These are phyloP conservation scores for Mentha longifolia DNA, from an alignment of 257 asterid species.

Conservation along the genomic window DNA sequence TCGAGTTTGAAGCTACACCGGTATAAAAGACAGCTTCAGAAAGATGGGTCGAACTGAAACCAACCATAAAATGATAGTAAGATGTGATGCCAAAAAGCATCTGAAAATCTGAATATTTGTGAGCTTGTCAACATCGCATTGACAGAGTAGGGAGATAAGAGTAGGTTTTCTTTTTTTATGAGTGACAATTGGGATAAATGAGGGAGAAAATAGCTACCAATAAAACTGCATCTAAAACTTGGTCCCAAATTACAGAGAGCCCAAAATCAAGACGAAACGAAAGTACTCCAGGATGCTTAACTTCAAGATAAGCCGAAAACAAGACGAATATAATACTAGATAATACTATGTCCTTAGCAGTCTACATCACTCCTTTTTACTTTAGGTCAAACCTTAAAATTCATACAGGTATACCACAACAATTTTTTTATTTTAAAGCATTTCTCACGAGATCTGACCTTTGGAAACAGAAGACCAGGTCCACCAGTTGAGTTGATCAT, in stretches of 20 bases:
- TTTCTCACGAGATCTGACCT: conserved; percentile 54
- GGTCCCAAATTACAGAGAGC: background rate
- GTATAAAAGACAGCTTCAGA: background rate
- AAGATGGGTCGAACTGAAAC: background rate
- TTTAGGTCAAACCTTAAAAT: too few relatives aligned
- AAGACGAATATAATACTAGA: too few relatives aligned
- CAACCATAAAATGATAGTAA: conserved; percentile 8
- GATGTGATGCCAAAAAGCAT: background rate
- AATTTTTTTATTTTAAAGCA: background rate
- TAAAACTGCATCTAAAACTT: background rate
- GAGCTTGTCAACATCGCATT: background rate
- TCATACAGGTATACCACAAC: conserved; percentile 11
- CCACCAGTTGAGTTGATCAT: conserved; percentile 95
- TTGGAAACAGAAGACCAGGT: conserved; percentile 92
- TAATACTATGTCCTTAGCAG: too few relatives aligned
- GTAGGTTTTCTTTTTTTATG: background rate
- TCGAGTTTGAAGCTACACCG: too few relatives aligned
- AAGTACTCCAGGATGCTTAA: conserved; percentile 14
- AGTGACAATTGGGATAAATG: background rate
- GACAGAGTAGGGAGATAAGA: background rate
- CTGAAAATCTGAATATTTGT: conserved; percentile 3
- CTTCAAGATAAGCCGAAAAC: background rate
- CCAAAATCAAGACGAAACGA: background rate
- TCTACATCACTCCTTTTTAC: too few relatives aligned
- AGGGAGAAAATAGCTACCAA: background rate